Conservation (phyloP, 768 basidiomycete species). For the Rhodosporidiobolus odoratus region DNA sequence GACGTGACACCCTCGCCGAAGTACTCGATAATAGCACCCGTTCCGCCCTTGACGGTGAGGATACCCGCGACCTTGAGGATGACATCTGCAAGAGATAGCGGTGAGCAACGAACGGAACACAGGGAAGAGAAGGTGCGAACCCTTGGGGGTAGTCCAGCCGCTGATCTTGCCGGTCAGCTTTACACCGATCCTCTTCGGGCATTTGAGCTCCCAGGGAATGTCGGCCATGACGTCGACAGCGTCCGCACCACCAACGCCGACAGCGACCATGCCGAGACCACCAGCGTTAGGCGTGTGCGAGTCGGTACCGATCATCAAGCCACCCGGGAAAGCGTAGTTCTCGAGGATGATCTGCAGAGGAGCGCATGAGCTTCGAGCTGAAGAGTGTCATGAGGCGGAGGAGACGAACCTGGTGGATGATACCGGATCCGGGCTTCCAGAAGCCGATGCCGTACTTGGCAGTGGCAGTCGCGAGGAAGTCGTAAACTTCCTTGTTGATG, state of each 20-base stretch:
- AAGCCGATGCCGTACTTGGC: conserved; percentile 96
- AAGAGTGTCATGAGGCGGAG: neutral
- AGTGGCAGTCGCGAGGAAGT: conserved; percentile 94
- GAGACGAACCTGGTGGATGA: conserved; percentile 55
- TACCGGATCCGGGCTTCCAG: conserved; percentile 98
- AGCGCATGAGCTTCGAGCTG: too few species aligned
- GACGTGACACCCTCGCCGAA: conserved; percentile 89
- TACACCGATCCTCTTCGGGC: conserved; percentile 98
- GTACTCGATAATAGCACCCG: conserved; percentile 98
- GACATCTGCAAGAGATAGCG: conserved; percentile 58
- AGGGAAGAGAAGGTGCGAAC: conserved; percentile 48
- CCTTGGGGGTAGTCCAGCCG: conserved; percentile 98
- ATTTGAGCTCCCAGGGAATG: conserved; percentile 98
- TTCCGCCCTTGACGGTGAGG: conserved; percentile 98
- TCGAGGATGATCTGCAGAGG: conserved; percentile 93
- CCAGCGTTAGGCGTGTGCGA: conserved; percentile 99
- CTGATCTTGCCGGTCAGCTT: conserved; percentile 88
- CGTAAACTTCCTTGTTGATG: conserved; percentile 97
- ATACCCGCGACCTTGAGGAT: conserved; percentile 99
- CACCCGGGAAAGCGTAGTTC: conserved; percentile 99
- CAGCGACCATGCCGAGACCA: conserved; percentile 98
- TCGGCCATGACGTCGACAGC: conserved; percentile 98
- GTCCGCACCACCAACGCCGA: conserved; percentile 98
- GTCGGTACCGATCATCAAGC: conserved; percentile 99
- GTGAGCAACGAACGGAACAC: conserved; percentile 57